A percentile compares a stretch with the other conserved stretches of the same genome.
Conservation (phyloP, 2,329 filamentous ascomycete genomes). For the Penicillium paneum region DNA sequence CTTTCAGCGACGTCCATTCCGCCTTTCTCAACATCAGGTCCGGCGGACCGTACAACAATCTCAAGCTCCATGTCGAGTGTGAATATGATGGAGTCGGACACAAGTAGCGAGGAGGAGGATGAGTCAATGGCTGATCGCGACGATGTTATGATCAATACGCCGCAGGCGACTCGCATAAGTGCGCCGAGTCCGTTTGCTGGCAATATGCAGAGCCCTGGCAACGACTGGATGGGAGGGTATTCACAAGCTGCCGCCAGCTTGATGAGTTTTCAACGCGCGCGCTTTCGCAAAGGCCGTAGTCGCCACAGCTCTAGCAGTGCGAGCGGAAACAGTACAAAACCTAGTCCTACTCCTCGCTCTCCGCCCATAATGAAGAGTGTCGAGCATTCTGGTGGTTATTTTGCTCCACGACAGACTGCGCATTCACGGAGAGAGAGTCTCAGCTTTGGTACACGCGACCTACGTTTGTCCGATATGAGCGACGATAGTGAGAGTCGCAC, state of each 20-base stretch:
- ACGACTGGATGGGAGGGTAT: conserved; percentile 60
- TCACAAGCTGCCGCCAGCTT: conserved; percentile 73
- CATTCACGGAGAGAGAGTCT: conserved; percentile 77
- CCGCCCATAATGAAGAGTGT: conserved; percentile 64
- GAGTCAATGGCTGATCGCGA: conserved; percentile 64
- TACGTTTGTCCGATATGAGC: conserved; percentile 74
- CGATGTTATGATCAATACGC: conserved; percentile 72
- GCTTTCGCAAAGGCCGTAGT: conserved; percentile 57
- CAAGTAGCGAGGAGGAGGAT: conserved; percentile 64
- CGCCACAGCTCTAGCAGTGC: conserved; percentile 67
- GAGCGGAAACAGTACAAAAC: conserved; percentile 67
- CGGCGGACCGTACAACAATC: conserved; percentile 66
- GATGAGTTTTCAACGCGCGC: conserved; percentile 69
- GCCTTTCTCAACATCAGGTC: conserved; percentile 68
- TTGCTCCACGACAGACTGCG: conserved; percentile 49
- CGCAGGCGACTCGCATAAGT: conserved; percentile 65
- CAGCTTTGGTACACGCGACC: conserved; percentile 82
- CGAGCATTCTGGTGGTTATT: conserved; percentile 54
- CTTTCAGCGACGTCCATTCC: conserved; percentile 58
- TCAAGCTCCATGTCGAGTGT: conserved; percentile 80
- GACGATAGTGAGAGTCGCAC: conserved; percentile 66
- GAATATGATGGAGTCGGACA: conserved; percentile 75
- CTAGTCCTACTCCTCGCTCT: conserved; percentile 69
- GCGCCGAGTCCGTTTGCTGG: conserved; percentile 46
- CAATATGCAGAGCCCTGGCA: conserved; percentile 51